phyloP scores from a whole-genome alignment of 1,284 basidiomycete genomes.

The Cutaneotrichosporon cavernicola region DNA sequence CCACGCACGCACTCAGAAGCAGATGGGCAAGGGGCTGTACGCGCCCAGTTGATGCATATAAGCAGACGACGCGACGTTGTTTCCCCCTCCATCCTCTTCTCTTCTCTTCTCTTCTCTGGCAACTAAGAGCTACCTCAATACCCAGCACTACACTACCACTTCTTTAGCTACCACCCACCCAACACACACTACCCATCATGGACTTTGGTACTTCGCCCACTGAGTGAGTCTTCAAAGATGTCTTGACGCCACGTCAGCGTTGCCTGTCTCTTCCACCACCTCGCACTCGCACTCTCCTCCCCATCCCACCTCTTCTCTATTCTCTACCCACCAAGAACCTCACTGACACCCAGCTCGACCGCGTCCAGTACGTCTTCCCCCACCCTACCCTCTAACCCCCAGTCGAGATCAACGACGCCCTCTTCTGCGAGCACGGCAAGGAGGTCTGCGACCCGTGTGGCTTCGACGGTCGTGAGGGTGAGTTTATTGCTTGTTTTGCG shows the following conservation, averaged over 20 bases:
- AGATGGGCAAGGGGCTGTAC: neutral
- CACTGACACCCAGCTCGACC: conserved; percentile 29
- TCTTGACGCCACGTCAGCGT: neutral
- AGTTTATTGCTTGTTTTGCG: conserved; percentile 2
- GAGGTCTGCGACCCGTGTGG: conserved; percentile 48
- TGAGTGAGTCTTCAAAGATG: conserved; percentile 37
- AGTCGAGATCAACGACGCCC: conserved; percentile 55
- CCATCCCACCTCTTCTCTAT: too few relatives aligned
- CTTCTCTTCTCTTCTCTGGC: neutral
- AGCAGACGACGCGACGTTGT: neutral
- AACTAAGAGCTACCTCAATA: neutral
- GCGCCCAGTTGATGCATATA: neutral
- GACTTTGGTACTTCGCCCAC: conserved; percentile 45
- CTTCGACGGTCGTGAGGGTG: conserved; percentile 32
- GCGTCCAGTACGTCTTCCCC: conserved; percentile 21
- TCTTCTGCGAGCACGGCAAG: conserved; percentile 54
- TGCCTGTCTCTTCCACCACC: neutral
- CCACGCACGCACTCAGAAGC: neutral
- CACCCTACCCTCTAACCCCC: conserved; percentile 9
- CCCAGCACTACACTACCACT: conserved; percentile 1
- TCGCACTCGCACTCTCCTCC: too few relatives aligned
- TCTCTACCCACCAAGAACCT: neutral
- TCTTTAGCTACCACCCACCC: neutral
- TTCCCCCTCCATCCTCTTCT: neutral
- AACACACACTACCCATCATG: conserved; percentile 25